phyloP scores from a whole-genome alignment of 2,329 filamentous ascomycete species.

The Aspergillus chevalieri region DNA sequence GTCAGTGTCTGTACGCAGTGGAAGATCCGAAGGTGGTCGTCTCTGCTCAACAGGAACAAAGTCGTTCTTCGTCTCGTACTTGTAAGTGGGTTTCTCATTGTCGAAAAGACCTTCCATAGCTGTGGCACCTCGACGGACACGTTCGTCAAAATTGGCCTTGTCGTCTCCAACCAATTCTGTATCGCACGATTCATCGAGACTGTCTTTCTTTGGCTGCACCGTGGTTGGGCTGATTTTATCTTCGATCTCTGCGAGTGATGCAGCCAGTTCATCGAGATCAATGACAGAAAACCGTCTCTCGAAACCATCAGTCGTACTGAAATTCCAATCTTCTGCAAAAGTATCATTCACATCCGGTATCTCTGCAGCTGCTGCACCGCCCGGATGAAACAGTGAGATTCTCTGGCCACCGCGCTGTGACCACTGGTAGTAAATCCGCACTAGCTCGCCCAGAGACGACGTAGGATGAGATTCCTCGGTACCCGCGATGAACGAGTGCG shows the following conservation, averaged over 20 bases:
- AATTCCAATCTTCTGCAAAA: constrained; percentile 56
- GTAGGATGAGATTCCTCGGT: constrained; percentile 42
- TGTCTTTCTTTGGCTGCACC: constrained; percentile 18
- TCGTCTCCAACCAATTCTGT: constrained; percentile 37
- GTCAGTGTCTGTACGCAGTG: constrained; percentile 42
- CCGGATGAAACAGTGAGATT: constrained; percentile 54
- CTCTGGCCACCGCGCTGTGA: constrained; percentile 44
- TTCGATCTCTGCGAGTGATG: constrained; percentile 42
- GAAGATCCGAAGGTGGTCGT: constrained; percentile 49
- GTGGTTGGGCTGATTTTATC: constrained; percentile 32
- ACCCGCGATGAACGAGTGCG: constrained; percentile 40
- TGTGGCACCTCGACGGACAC: constrained; percentile 51
- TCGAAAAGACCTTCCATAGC: constrained; percentile 56
- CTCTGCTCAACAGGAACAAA: constrained; percentile 39
- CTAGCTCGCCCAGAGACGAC: constrained; percentile 38
- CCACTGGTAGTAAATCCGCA: constrained; percentile 46
- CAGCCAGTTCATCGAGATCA: constrained; percentile 40
- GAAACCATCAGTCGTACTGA: constrained; percentile 58
- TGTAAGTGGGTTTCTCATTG: constrained; percentile 50
- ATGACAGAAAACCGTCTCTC: constrained; percentile 47
- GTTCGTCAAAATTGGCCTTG: constrained; percentile 51
- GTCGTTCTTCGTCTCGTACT: constrained; percentile 50
- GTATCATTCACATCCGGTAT: constrained; percentile 39
- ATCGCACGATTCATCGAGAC: constrained; percentile 24
- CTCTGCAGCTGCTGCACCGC: constrained; percentile 53